phyloP scores from a whole-genome alignment of 805 yeast genomes.

The Starmera pachycereana region DNA sequence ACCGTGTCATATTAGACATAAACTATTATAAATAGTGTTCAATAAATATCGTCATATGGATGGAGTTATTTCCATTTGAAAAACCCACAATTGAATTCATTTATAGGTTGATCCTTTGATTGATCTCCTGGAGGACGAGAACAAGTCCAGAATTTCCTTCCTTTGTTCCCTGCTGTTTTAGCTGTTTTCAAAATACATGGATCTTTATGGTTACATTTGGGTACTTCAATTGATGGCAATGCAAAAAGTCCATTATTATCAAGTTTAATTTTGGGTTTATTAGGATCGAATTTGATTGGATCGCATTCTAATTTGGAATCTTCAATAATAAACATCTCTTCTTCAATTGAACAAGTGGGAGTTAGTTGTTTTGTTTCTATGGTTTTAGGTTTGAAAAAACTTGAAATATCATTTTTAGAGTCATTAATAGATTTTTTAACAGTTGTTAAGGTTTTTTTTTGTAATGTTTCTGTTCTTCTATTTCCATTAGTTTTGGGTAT shows the following conservation, averaged over 20 bases:
- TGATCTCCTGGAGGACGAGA: slow-evolving; percentile 23
- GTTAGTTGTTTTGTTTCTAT: slow-evolving; percentile 1
- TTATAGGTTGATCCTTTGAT: slow-evolving; percentile 9
- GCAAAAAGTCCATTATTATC: slow-evolving; percentile 10
- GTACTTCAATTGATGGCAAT: slow-evolving; percentile 20
- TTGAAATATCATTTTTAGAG: slow-evolving; percentile 11
- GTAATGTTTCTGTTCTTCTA: background rate
- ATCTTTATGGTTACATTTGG: slow-evolving; percentile 38
- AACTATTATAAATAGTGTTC: slow-evolving; percentile 2
- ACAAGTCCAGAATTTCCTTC: slow-evolving; percentile 48
- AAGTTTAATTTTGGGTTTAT: slow-evolving; percentile 1
- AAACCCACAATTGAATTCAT: slow-evolving; percentile 35
- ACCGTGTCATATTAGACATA: slow-evolving; percentile 11
- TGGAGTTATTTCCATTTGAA: slow-evolving; percentile 37
- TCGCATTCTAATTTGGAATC: slow-evolving; percentile 1
- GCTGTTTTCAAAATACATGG: slow-evolving; percentile 38
- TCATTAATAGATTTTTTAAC: too few species aligned
- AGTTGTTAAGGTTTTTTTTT: slow-evolving; percentile 2
- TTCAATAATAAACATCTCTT: background rate
- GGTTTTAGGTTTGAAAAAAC: slow-evolving; percentile 12
- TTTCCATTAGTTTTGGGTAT: slow-evolving; percentile 1
- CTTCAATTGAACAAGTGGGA: background rate
- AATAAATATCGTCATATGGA: slow-evolving; percentile 1
- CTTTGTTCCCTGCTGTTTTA: slow-evolving; percentile 31
- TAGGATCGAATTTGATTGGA: background rate